Evolutionary conservation across 208 protist genomes (phyloP), one percentile per base, ranked within the genome.

Genomic region (Leishmania lainsoni): DNA sequence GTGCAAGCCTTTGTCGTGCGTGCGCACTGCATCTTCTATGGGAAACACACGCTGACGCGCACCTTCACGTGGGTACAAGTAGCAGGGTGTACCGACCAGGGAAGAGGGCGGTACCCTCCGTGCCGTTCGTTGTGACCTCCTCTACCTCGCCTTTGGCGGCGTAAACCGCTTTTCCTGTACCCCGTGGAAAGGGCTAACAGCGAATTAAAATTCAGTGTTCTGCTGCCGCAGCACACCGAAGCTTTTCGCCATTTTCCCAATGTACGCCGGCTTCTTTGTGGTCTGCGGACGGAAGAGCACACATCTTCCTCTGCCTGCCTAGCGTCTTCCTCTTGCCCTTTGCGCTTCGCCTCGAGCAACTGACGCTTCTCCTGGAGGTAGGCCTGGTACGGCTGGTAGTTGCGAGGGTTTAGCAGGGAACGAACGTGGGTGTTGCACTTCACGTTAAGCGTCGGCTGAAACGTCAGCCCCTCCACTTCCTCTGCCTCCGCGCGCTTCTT

Each of bases 221-320:
- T 92, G 86, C 48, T 92, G 83, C 3, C 91, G 87, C 59, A 96
- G 79, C 70, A 92, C 83, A 74, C 89, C 88, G 82, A 95, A 96
- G 79, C 86, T 91, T 35, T 86, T 90, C 1, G 91, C 88, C 91
- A 96, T 96, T 59, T 89, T 88, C 3, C 86, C 73, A 51, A 97
- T 87, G 81, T 96, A 97, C 29, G 86, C 75, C 0, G 94, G 94
- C 56, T 80, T 83, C 56, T 91, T 94, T 54, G 86, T 92, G 14
- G 84, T 91, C 58, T 87, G 75, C 20, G 94, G 94, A 26, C 81
- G 83, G 81, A 97, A 97, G 91, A 95, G 81, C 90, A 95, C 56
- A 76, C 16, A 16, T 79, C 76, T 76, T 89, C 52, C 74, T 90
- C 88, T 68, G 89, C 74, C 61, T 77, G 58, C 48, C 86, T 78